A percentile compares a stretch with the other conserved stretches of the same genome.
Evolutionary conservation across 2,329 filamentous ascomycete species (phyloP).

Genomic region (Nemania diffusa): DNA sequence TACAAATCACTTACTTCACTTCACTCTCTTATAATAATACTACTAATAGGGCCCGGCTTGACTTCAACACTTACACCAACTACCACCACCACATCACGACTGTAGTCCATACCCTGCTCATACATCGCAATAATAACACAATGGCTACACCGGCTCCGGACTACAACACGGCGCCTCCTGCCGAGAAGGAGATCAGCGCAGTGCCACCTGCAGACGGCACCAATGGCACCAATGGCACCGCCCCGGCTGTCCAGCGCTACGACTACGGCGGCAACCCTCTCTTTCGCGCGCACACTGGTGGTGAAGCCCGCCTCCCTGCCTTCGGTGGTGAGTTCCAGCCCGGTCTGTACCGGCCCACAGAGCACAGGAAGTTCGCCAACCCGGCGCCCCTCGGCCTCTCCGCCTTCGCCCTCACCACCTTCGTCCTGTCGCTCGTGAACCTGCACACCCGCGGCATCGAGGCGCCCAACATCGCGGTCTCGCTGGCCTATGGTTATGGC

Average conservation of each 20-base stretch:
- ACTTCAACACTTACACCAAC: not conserved
- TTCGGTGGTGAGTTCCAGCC: slow-evolving; percentile 81
- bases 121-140: not conserved
- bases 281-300: slow-evolving; percentile 50
- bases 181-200: slow-evolving; percentile 41
- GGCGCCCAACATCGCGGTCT: slow-evolving; percentile 73
- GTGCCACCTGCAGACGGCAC: slow-evolving; percentile 32
- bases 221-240: slow-evolving; percentile 33
- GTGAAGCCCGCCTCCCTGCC: slow-evolving; percentile 60
- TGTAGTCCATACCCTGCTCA: no score
- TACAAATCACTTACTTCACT: not conserved
- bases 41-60: not conserved
- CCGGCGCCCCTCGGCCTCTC: slow-evolving; percentile 80
- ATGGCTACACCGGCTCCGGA: slow-evolving; percentile 34
- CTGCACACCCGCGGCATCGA: slow-evolving; percentile 69
- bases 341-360: slow-evolving; percentile 70
- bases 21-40: not conserved
- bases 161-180: slow-evolving; percentile 19
- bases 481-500: slow-evolving; percentile 78
- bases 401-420: slow-evolving; percentile 85
- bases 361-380: slow-evolving; percentile 80
- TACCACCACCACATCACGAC: not conserved
- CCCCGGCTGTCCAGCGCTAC: slow-evolving; percentile 44
- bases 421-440: slow-evolving; percentile 81
- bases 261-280: slow-evolving; percentile 56